These are phyloP conservation scores for Purpureocillium lavendulum DNA, from an alignment of 2,329 filamentous ascomycete genomes.

Conservation along the genomic window DNA sequence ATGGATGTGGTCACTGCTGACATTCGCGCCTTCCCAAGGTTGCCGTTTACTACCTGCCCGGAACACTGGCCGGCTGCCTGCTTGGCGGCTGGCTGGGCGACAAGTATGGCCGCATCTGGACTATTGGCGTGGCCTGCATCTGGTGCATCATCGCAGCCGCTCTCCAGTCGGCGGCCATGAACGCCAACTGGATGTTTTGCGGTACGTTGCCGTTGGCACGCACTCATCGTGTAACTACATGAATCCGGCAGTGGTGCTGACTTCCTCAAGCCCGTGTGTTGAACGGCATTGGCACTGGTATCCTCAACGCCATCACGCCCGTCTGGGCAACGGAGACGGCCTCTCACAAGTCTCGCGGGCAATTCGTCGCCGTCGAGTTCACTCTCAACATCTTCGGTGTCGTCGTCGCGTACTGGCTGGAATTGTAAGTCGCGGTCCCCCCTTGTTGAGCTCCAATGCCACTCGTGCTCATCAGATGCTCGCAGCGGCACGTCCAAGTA, in stretches of 20 bases:
- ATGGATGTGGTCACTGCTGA: too few relatives aligned
- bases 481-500: conserved; percentile 47
- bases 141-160: conserved; percentile 54
- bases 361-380: conserved; percentile 65
- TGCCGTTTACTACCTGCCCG: conserved; percentile 35
- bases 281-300: conserved; percentile 60
- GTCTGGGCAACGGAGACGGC: conserved; percentile 66
- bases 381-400: conserved; percentile 67
- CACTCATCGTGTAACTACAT: too few relatives aligned
- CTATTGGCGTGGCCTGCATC: conserved; percentile 49
- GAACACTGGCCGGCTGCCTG: conserved; percentile 54
- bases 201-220: conserved; percentile 26
- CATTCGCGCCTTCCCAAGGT: conserved; percentile 2
- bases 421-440: conserved; percentile 26
- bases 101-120: conserved; percentile 51
- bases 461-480: background rate
- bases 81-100: conserved; percentile 58
- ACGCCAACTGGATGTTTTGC: conserved; percentile 62
- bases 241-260: too few relatives aligned
- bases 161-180: conserved; percentile 58
- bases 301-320: conserved; percentile 62
- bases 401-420: conserved; percentile 49
- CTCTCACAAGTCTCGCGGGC: conserved; percentile 58
- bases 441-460: too few relatives aligned
- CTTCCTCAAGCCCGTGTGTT: conserved; percentile 14